A percentile compares a stretch with the other conserved stretches of the same genome.
These are phyloP conservation scores for Cymbopogon flexuosus DNA, from an alignment of 202 grass and related monocot species.

Conservation along the genomic window DNA sequence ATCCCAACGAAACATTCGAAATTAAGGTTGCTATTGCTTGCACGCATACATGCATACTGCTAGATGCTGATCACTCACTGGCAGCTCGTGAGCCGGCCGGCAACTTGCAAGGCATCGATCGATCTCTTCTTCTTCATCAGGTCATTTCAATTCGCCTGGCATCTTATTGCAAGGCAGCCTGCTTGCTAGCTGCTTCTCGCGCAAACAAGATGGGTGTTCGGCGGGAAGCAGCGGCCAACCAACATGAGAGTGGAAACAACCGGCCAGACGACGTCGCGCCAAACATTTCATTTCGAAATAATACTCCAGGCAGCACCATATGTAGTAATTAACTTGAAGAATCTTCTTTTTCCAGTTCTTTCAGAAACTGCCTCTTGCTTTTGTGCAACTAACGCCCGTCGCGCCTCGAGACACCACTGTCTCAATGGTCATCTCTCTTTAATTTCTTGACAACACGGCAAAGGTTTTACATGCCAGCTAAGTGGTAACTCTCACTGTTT, in stretches of 20 bases:
- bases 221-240: slow-evolving; percentile 29
- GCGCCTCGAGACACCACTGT: too few species aligned
- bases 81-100: too few species aligned
- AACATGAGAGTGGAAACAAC: slow-evolving; percentile 7
- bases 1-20: background rate
- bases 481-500: background rate
- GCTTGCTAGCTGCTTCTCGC: background rate
- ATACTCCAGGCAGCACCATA: background rate
- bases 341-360: background rate
- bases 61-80: too few species aligned
- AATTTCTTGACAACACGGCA: background rate
- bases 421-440: too few species aligned
- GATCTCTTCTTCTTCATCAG: too few species aligned
- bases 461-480: background rate
- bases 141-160: too few species aligned
- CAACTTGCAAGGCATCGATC: too few species aligned
- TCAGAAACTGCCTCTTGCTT: background rate
- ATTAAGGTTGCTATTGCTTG: background rate
- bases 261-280: background rate
- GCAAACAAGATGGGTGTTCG: background rate
- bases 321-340: background rate
- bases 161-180: background rate
- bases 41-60: background rate
- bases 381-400: background rate
- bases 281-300: background rate